Evolutionary conservation across 352 stramenopile genomes (phyloP).

Genomic region (Pythium myriotylum): DNA sequence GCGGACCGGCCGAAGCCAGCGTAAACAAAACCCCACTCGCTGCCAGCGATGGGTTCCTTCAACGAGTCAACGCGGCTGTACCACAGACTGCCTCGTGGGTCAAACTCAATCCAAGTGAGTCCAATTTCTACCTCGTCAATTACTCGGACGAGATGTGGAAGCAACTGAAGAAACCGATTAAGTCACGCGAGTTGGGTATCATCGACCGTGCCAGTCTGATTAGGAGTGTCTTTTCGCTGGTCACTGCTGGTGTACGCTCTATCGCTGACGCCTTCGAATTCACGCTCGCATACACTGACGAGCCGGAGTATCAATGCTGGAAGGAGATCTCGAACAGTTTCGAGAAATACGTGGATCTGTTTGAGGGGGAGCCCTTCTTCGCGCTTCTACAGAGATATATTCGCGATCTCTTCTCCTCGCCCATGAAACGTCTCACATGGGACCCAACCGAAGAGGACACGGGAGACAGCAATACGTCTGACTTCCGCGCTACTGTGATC

Average conservation of each 20-base stretch:
- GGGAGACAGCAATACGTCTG: constrained; percentile 11
- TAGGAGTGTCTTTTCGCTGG: constrained; percentile 90
- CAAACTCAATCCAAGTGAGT: constrained; percentile 95
- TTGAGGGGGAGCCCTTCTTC: constrained; percentile 49
- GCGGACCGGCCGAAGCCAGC: too few species aligned
- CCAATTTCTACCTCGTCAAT: constrained; percentile 95
- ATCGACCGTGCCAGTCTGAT: constrained; percentile 92
- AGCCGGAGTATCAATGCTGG: constrained; percentile 59
- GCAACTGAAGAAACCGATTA: constrained; percentile 63
- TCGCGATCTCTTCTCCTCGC: constrained; percentile 46
- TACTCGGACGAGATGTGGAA: constrained; percentile 89
- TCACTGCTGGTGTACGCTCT: constrained; percentile 45
- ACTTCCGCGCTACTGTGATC: constrained; percentile 68
- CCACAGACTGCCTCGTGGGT: constrained; percentile 78
- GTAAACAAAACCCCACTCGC: constrained; percentile 28
- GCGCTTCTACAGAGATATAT: constrained; percentile 52
- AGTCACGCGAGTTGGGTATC: constrained; percentile 55
- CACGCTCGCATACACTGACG: constrained; percentile 49
- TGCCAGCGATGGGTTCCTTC: constrained; percentile 84
- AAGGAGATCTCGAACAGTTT: constrained; percentile 60
- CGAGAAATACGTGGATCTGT: constrained; percentile 51
- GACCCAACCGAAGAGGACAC: constrained; percentile 30
- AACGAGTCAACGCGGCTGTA: constrained; percentile 68
- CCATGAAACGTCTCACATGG: constrained; percentile 57
- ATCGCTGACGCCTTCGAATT: constrained; percentile 63